Base-by-base conservation (phyloP, 306 rosid species). In the Gillenia trifoliata region DNA sequence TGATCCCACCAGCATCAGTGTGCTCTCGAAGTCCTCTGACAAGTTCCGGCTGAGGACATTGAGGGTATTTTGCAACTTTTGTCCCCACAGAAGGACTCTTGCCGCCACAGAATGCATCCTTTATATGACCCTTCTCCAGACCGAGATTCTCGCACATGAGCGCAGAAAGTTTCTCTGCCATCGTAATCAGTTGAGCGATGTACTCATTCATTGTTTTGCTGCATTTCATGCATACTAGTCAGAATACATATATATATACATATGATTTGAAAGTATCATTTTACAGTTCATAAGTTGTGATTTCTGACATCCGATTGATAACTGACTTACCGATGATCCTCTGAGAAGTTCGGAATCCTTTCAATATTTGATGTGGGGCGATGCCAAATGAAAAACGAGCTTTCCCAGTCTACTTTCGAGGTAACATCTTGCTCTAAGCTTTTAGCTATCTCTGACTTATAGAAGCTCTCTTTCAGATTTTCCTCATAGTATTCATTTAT, bases 1-100 rank as follows among this genome's bases (percentile, higher is more conserved):
- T 91, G 64, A 93, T 93, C 12, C 98, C 98, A 65, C 98, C 98
- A 3, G 97, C 98, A 78, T 93, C 98, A 13, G 97, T 90, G 85
- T 91, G 97, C 75, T 91, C 98, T 60, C 98, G 81, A 1, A 93
- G 90, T 25, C 98, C 98, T 79, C 92, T 86, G 41, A 93, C 97
- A 2, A 68, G 54, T 47, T 86, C 90, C 68, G 96, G 97, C 0
- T 71, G 75, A 25, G 90, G 90, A 72, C 90, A 88, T 22, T 88
- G 66, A 16, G 98, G 96, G 76, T 93, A 93, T 59, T 82, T 91
- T 0, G 98, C 98, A 64, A 93, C 98, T 79, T 93, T 93, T 49
- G 97, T 93, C 19, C 97, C 97, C 64, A 93, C 83, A 8, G 88
- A 85, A 15, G 97, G 88, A 4, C 93, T 89, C n/a, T 77, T 76